A percentile compares a stretch with the other conserved stretches of the same genome.
These are phyloP conservation scores for Diutina ranongensis DNA, from an alignment of 1,139 yeast genomes.

Conservation along the genomic window DNA sequence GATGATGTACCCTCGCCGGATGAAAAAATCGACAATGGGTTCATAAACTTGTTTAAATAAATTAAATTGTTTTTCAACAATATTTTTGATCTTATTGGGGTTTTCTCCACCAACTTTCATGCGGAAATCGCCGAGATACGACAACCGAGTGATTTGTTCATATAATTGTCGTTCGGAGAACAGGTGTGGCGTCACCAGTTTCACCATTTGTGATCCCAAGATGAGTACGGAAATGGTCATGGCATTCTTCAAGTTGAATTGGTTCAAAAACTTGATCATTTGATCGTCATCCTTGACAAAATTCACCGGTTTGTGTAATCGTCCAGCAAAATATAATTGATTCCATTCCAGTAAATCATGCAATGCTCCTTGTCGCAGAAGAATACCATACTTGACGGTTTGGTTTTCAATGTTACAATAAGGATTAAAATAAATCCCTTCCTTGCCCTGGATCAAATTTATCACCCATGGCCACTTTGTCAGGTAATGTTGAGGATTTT, in stretches of 20 bases:
- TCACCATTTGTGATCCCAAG: conserved; percentile 18
- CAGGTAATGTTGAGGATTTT: conserved; percentile 70
- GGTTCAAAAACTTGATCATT: conserved; percentile 37
- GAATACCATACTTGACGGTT: conserved; percentile 78
- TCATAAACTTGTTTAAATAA: conserved; percentile 45
- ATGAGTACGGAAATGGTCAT: conserved; percentile 55
- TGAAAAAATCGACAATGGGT: background rate
- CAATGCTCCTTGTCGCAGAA: conserved; percentile 47
- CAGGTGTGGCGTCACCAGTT: conserved; percentile 6
- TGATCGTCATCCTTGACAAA: conserved; percentile 49
- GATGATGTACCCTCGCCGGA: background rate
- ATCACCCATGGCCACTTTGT: conserved; percentile 39
- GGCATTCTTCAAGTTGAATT: conserved; percentile 69
- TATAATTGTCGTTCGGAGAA: conserved; percentile 55
- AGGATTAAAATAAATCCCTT: conserved; percentile 92
- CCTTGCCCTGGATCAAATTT: conserved; percentile 64
- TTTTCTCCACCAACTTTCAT: conserved; percentile 85
- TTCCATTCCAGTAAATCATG: conserved; percentile 75
- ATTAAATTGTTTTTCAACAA: conserved; percentile 64
- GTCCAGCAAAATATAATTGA: conserved; percentile 79
- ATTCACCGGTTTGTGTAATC: conserved; percentile 90
- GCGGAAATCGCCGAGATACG: conserved; percentile 87
- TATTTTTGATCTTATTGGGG: conserved; percentile 78
- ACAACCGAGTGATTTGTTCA: conserved; percentile 65
- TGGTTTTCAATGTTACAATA: conserved; percentile 52